phyloP scores from a whole-genome alignment of 2,329 filamentous ascomycete species.

The Emydomyces testavorans region DNA sequence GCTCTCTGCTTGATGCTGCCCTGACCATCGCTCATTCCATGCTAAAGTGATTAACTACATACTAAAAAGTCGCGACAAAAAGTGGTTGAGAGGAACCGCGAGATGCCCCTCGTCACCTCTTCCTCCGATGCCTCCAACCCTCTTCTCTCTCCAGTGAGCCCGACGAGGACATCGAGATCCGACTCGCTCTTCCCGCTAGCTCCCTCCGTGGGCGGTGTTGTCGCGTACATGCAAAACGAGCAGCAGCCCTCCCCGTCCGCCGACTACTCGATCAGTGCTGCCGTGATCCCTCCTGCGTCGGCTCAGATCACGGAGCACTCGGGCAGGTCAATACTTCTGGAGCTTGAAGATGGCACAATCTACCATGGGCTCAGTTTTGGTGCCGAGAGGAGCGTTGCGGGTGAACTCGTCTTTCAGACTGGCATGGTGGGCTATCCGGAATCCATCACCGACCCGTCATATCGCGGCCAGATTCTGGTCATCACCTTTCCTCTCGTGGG shows the following conservation, averaged over 20 bases:
- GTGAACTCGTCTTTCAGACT: slow-evolving; percentile 98
- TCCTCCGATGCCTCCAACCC: slow-evolving; percentile 13
- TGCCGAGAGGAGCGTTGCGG: slow-evolving; percentile 83
- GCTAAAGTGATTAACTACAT: neutral
- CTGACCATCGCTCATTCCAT: neutral
- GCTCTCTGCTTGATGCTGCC: too few relatives aligned
- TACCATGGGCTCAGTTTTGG: slow-evolving; percentile 96
- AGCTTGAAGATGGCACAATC: slow-evolving; percentile 81
- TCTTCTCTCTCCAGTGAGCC: slow-evolving; percentile 4
- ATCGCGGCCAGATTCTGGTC: slow-evolving; percentile 89
- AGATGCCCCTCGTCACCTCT: slow-evolving; percentile 24
- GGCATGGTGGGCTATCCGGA: slow-evolving; percentile 99
- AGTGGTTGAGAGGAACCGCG: slow-evolving; percentile 15
- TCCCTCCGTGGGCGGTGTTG: slow-evolving; percentile 32
- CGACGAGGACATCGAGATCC: slow-evolving; percentile 5
- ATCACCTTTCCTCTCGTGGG: slow-evolving; percentile 91
- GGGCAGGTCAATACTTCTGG: slow-evolving; percentile 65
- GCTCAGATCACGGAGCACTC: slow-evolving; percentile 43
- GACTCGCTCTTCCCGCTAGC: slow-evolving; percentile 27
- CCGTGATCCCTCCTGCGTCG: slow-evolving; percentile 47
- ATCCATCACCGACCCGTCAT: slow-evolving; percentile 78
- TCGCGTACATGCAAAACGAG: slow-evolving; percentile 29
- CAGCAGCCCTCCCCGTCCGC: slow-evolving; percentile 24
- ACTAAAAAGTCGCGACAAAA: slow-evolving; percentile 6
- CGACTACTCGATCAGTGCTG: slow-evolving; percentile 23